These are phyloP conservation scores for Ochromonas danica DNA, from an alignment of 108 stramenopile genomes.

Conservation along the genomic window DNA sequence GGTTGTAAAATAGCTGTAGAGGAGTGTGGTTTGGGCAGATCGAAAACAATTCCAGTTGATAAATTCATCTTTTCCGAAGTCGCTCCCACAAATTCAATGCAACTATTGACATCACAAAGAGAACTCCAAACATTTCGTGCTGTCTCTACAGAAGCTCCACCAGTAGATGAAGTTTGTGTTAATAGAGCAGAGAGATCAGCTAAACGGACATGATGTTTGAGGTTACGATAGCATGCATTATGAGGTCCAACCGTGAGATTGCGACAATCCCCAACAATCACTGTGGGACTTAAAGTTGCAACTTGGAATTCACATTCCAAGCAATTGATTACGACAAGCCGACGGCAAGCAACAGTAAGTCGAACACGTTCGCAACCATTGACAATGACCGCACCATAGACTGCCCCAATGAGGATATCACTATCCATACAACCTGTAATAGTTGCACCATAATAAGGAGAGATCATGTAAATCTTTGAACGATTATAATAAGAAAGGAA, in stretches of 20 bases:
- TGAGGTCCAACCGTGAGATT: background rate
- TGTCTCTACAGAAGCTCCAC: background rate
- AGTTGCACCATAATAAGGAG: slow-evolving; percentile 18
- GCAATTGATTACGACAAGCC: slow-evolving; percentile 20
- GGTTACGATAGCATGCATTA: slow-evolving; percentile 19
- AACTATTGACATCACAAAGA: slow-evolving; percentile 19
- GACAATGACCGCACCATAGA: slow-evolving; percentile 29
- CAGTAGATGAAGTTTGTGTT: background rate
- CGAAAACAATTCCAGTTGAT: background rate
- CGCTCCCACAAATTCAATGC: background rate
- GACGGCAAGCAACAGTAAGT: background rate
- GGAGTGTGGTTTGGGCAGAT: background rate
- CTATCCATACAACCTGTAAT: slow-evolving; percentile 12
- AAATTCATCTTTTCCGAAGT: background rate
- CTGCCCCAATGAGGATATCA: slow-evolving; percentile 12
- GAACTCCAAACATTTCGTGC: background rate
- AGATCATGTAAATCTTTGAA: background rate
- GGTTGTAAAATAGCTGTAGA: background rate
- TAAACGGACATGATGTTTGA: slow-evolving; percentile 2
- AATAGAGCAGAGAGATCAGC: slow-evolving; percentile 1
- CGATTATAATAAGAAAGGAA: background rate
- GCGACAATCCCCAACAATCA: slow-evolving; percentile 4
- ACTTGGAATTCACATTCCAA: slow-evolving; percentile 25
- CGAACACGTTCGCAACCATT: slow-evolving; percentile 32
- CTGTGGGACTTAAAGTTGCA: slow-evolving; percentile 18